Conservation (phyloP, 1,284 basidiomycete genomes). For the Pseudozyma sp. region DNA sequence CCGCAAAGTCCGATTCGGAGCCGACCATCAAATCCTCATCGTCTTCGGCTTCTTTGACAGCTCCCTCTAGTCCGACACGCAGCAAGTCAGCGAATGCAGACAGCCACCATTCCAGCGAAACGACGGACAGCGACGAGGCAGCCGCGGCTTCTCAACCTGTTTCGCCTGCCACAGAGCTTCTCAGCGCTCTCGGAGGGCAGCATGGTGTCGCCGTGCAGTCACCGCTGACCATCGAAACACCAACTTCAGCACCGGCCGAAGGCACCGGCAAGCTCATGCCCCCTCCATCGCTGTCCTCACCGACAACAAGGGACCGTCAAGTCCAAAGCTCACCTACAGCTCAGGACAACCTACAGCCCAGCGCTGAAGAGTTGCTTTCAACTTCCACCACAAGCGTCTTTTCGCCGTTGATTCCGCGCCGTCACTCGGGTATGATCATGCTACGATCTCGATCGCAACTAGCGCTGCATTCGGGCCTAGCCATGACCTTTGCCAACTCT, state of each 20-base stretch:
- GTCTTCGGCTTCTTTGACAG: conserved; percentile 21
- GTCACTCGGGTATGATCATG: conserved; percentile 59
- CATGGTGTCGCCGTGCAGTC: too few relatives aligned
- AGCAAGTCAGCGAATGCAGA: neutral
- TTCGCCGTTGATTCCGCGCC: conserved; percentile 41
- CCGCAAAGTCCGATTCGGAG: conserved; percentile 7
- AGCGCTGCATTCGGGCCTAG: conserved; percentile 44
- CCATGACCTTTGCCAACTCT: conserved; percentile 42
- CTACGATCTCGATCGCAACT: conserved; percentile 57
- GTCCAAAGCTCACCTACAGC: conserved; percentile 4
- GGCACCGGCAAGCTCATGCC: neutral
- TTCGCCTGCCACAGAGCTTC: neutral
- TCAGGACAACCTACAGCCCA: conserved; percentile 20
- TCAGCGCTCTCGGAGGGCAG: too few relatives aligned
- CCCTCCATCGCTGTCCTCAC: neutral
- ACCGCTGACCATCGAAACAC: neutral
- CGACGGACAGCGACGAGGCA: conserved; percentile 1
- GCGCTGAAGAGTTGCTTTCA: conserved; percentile 40
- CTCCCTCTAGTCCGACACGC: conserved; percentile 25
- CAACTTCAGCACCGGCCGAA: neutral
- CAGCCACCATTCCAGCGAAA: neutral
- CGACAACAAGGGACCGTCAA: neutral
- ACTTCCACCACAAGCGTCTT: conserved; percentile 12
- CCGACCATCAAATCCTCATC: conserved; percentile 18
- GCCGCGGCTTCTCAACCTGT: neutral